These are phyloP conservation scores for Annulohypoxylon maeteangense DNA, from an alignment of 495 filamentous ascomycete genomes.

Conservation along the genomic window DNA sequence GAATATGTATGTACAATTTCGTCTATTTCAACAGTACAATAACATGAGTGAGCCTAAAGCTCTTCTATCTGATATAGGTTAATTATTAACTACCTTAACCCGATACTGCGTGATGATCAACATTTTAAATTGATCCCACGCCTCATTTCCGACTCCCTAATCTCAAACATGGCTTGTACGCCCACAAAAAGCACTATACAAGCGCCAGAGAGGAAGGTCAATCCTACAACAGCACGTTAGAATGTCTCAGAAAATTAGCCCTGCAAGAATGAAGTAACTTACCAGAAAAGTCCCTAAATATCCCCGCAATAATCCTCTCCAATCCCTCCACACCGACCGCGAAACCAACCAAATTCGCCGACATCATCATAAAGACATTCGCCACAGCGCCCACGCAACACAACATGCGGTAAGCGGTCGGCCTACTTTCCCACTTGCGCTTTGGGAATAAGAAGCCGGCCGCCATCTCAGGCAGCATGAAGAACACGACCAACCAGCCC, in stretches of 20 bases:
- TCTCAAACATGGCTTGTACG: conserved; percentile 96
- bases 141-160: conserved; percentile 82
- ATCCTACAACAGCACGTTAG: conserved; percentile 55
- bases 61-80: neutral
- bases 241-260: conserved; percentile 28
- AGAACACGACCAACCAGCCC: conserved; percentile 95
- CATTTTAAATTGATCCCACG: conserved; percentile 88
- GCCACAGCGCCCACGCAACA: conserved; percentile 87
- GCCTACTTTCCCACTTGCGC: conserved; percentile 71
- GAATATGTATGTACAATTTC: conserved; percentile 19
- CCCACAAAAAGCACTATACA: conserved; percentile 82
- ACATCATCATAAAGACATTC: conserved; percentile 95
- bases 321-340: conserved; percentile 90
- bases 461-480: conserved; percentile 88
- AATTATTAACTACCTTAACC: neutral
- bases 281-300: conserved; percentile 79
- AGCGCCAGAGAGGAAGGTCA: conserved; percentile 76
- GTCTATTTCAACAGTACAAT: conserved; percentile 13
- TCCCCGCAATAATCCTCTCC: conserved; percentile 75
- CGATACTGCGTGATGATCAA: conserved; percentile 53
- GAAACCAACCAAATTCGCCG: conserved; percentile 94
- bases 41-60: neutral
- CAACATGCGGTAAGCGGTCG: conserved; percentile 78
- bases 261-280: conserved; percentile 21
- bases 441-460: conserved; percentile 76